Base-by-base conservation (phyloP, 768 basidiomycete genomes). In the Gymnopilus dilepis region DNA sequence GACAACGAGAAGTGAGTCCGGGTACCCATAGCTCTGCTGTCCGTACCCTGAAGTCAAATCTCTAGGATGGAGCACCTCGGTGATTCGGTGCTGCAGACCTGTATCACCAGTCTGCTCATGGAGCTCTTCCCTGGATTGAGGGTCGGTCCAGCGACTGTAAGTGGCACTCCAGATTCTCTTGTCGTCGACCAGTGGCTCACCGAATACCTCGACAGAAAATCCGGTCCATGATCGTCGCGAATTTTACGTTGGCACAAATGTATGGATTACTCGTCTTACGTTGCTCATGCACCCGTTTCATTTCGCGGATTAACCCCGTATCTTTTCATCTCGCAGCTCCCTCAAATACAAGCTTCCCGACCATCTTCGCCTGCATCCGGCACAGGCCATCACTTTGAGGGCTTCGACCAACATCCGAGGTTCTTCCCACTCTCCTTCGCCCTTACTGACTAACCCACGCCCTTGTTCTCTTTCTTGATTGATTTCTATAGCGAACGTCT, bases 101-200 rank as follows among this genome's bases (percentile, higher is more conserved):
- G 85, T 28, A 86, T 92, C 33, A 93, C 92, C 0, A 74, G 71
- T 53, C 79, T 93, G 34, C 76, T 94, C 70, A 72, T 82, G 47
- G 82, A 88, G 21, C 79, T 82, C 69, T 90, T 84, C 74, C 92
- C 91, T 0, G 80, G 84, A 54, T 74, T 94, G 19, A 86, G 84
- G 19, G 92, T 94, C 40, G 92, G 92, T 2, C 90, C 92, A 17
- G 85, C 88, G 3, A 91, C 92, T 58, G 92, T 90, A 71, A 70
- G 84, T 71, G 21, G 30, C 38, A 11, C 1, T n/a, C 21, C 42
- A 52, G 15, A 4, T 3, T 40, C 13, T 55, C 19, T 24, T 56
- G 17, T 37, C 50, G 45, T 42, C 34, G 33, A 42, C 52, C 37
- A 37, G 40, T n/a, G 47, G 59, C 58, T 48, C 41, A 50, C 50